These are phyloP conservation scores for Candida arabinofermentans DNA, from an alignment of 805 yeast species.

Conservation along the genomic window DNA sequence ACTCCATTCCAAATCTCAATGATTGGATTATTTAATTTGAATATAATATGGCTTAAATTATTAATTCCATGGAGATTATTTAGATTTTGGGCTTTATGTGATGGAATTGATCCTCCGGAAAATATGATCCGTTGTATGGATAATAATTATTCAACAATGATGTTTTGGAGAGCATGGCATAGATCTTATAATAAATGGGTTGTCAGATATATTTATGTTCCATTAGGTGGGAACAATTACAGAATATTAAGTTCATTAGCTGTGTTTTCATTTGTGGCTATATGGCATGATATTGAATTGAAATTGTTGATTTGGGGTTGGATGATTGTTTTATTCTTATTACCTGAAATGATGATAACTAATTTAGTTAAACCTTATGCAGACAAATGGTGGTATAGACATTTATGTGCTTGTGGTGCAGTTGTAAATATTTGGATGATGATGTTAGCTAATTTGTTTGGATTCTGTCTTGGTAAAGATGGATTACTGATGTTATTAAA, in stretches of 20 bases:
- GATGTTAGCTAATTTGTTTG: slow-evolving; percentile 95
- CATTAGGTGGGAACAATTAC: slow-evolving; percentile 78
- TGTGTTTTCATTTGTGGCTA: slow-evolving; percentile 91
- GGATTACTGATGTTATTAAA: slow-evolving; percentile 65
- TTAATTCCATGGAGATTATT: slow-evolving; percentile 95
- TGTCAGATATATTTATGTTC: slow-evolving; percentile 81
- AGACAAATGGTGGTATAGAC: slow-evolving; percentile 66
- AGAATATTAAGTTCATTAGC: slow-evolving; percentile 74
- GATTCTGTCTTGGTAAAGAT: slow-evolving; percentile 89
- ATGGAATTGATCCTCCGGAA: slow-evolving; percentile 94
- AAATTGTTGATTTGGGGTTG: slow-evolving; percentile 92
- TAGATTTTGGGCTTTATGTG: slow-evolving; percentile 89
- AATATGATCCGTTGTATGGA: slow-evolving; percentile 96
- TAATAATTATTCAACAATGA: slow-evolving; percentile 85
- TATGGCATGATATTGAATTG: slow-evolving; percentile 97
- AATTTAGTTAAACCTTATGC: slow-evolving; percentile 30
- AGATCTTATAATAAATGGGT: slow-evolving; percentile 90
- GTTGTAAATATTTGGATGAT: slow-evolving; percentile 92
- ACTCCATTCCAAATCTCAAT: slow-evolving; percentile 91
- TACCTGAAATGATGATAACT: slow-evolving; percentile 79
- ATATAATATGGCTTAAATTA: slow-evolving; percentile 88
- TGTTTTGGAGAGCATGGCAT: slow-evolving; percentile 99
- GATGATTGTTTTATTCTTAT: slow-evolving; percentile 78
- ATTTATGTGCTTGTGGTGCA: slow-evolving; percentile 81
- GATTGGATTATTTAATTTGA: slow-evolving; percentile 88